These are phyloP conservation scores for Apiospora arundinis DNA, from an alignment of 2,329 filamentous ascomycete genomes.

Conservation along the genomic window DNA sequence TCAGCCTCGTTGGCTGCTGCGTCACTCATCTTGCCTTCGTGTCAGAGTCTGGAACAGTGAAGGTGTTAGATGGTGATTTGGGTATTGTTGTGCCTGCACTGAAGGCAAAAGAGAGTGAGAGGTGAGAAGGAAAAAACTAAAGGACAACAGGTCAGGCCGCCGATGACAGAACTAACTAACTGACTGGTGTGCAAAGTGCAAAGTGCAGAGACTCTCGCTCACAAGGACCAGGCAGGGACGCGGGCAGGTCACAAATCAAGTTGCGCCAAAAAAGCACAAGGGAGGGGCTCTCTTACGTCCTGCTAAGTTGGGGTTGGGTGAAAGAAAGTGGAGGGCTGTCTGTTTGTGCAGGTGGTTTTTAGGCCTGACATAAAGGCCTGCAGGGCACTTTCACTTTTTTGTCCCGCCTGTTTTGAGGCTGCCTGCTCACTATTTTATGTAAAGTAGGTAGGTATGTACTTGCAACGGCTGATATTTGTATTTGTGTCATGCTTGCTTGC, in stretches of 20 bases:
- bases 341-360: neutral
- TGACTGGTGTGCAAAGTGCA: constrained; percentile 11
- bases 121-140: neutral
- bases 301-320: constrained; percentile 9
- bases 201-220: neutral
- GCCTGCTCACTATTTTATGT: too few relatives aligned
- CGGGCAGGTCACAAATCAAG: constrained; percentile 19
- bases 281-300: constrained; percentile 11
- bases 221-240: neutral
- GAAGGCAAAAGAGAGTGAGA: constrained; percentile 10
- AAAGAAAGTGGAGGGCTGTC: neutral
- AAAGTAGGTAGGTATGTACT: too few relatives aligned
- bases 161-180: constrained; percentile 18
- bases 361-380: constrained; percentile 12
- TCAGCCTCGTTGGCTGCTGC: constrained; percentile 90
- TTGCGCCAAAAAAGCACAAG: constrained; percentile 17
- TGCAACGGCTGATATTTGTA: neutral
- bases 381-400: neutral
- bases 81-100: constrained; percentile 8
- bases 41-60: neutral
- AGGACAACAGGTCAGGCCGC: constrained; percentile 10
- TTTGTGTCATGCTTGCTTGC: neutral
- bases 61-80: constrained; percentile 23
- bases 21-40: constrained; percentile 75
- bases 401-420: neutral